Base-by-base conservation (phyloP, 140 eudicot species). In the Stevia rebaudiana region DNA sequence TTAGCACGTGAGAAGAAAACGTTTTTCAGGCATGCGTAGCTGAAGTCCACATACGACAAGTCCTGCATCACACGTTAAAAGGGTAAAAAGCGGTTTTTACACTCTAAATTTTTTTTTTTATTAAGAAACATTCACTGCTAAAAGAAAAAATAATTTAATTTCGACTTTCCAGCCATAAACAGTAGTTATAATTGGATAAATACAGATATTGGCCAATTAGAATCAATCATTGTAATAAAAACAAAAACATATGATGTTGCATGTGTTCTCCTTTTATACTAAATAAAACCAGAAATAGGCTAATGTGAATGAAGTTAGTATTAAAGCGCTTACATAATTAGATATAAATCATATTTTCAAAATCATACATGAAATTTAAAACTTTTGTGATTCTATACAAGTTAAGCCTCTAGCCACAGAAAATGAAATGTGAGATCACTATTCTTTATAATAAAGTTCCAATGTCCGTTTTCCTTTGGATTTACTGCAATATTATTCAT, bases 1-100 rank as follows among this genome's bases (percentile, higher is more conserved):
- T 87, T 76, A 57, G 97, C 94, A 55, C 95, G 97, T 51, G 97
- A 90, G 75, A 90, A 90, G 89, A 90, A 90, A 25, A 90, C 97
- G 46, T 75, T 81, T 69, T 76, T 84, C 17, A 90, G 82, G 76
- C 94, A 84, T 41, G 97, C 95, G 74, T 78, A 85, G 53, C 97
- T 90, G 78, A 90, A 90, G 69, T 90, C 97, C 74, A 90, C 97
- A 78, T 60, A 78, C 8, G 97, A 86, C 70, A 90, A 81, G 74
- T 90, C 97, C 97, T 90, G 86, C 82, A 84, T 11, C 59, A 18
- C 59, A 18, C 15, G 58, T 75, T 36, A 54, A 55, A 55, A 15
- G 63, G 43, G 13, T 30, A 8, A 12, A 31, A 16, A 24, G 6
- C 9, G 54, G 54, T 17, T 18, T 43, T 48, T 17, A 48, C 24